Evolutionary conservation across 768 basidiomycete genomes (phyloP).

Genomic region (Kwoniella europaea): DNA sequence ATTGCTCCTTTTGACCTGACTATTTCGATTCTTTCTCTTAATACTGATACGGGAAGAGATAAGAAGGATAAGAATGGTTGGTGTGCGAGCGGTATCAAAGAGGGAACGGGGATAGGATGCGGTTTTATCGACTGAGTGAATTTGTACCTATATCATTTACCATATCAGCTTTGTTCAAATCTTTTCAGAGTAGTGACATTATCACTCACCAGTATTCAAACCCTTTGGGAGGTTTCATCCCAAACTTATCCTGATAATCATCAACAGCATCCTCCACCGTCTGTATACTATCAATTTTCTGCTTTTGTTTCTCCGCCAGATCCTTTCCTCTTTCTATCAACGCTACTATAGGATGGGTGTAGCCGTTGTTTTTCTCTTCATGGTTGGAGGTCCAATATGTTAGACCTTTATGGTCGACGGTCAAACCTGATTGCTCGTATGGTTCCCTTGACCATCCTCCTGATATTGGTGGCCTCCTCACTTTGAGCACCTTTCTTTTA

Average conservation of each 20-base stretch:
- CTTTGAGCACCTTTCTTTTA: background rate
- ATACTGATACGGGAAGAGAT: slow-evolving; percentile 26
- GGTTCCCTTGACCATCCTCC: slow-evolving; percentile 13
- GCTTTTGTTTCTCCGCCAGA: slow-evolving; percentile 28
- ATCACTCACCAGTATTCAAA: slow-evolving; percentile 24
- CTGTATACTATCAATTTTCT: slow-evolving; percentile 29
- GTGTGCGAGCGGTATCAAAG: slow-evolving; percentile 31
- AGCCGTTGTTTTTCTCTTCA: background rate
- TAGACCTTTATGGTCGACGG: slow-evolving; percentile 27
- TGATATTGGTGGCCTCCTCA: background rate
- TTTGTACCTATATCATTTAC: slow-evolving; percentile 26
- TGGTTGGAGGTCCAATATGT: slow-evolving; percentile 5
- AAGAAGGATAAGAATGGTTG: slow-evolving; percentile 41
- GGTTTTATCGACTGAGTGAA: slow-evolving; percentile 39
- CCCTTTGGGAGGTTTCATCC: slow-evolving; percentile 41
- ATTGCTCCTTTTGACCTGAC: slow-evolving; percentile 28
- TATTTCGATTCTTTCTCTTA: slow-evolving; percentile 35
- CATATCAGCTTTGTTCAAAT: too few species aligned
- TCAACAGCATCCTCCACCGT: slow-evolving; percentile 39
- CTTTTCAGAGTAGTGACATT: too few species aligned
- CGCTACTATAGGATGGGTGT: slow-evolving; percentile 38
- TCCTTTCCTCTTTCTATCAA: slow-evolving; percentile 42
- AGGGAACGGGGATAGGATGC: slow-evolving; percentile 26
- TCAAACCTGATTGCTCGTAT: slow-evolving; percentile 16
- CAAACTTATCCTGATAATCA: slow-evolving; percentile 41